Evolutionary conservation across 805 yeast species (phyloP).

Genomic region (Cyberlindnera suaveolens): DNA sequence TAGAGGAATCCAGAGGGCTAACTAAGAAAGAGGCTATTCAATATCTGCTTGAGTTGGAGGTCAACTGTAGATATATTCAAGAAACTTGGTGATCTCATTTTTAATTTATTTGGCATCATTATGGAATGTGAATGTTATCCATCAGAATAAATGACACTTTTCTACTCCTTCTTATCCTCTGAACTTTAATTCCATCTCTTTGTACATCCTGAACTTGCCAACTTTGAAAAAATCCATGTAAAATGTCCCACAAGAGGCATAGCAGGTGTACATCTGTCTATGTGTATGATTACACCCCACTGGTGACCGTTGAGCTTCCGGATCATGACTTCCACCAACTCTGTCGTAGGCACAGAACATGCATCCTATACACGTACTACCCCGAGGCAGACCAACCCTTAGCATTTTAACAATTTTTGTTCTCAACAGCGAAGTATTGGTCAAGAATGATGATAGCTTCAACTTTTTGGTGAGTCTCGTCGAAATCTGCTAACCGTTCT

Average conservation of each 20-base stretch:
- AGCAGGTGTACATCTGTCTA: slow-evolving; percentile 24
- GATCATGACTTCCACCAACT: slow-evolving; percentile 33
- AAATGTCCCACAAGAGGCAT: slow-evolving; percentile 22
- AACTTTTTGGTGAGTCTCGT: slow-evolving; percentile 32
- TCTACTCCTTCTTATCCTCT: too few relatives aligned
- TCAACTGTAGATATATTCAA: slow-evolving; percentile 62
- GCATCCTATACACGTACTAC: slow-evolving; percentile 40
- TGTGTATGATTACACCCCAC: slow-evolving; percentile 15
- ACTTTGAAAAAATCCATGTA: slow-evolving; percentile 5
- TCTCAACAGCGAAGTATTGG: slow-evolving; percentile 26
- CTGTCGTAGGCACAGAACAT: slow-evolving; percentile 54
- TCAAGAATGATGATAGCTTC: slow-evolving; percentile 43
- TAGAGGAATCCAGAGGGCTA: slow-evolving; percentile 39
- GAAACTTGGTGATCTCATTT: slow-evolving; percentile 68
- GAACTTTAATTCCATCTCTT: too few relatives aligned
- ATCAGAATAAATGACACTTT: neutral
- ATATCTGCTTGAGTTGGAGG: slow-evolving; percentile 56
- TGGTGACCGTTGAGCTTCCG: slow-evolving; percentile 13
- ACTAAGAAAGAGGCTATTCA: slow-evolving; percentile 40
- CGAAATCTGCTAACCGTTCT: slow-evolving; percentile 27
- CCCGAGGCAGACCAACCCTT: slow-evolving; percentile 38
- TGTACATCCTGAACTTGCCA: neutral
- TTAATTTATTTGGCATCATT: too few relatives aligned
- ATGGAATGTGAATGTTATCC: neutral
- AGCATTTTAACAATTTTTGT: slow-evolving; percentile 36